phyloP scores from a whole-genome alignment of 73 alveolate species.

The Blepharisma japonicum region DNA sequence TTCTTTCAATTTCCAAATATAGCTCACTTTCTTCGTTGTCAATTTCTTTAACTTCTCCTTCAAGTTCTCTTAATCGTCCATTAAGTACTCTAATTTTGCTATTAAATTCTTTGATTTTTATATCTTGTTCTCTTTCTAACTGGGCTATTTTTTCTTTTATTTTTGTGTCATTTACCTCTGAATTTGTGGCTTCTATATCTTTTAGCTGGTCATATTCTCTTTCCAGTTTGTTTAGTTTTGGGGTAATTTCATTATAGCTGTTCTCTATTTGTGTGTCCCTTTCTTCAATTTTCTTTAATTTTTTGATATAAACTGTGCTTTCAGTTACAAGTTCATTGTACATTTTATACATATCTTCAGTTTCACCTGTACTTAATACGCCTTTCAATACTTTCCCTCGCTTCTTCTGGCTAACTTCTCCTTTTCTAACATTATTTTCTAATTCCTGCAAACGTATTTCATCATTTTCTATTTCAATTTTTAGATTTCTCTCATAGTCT shows the following conservation, averaged over 20 bases:
- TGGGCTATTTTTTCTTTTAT: too few relatives aligned
- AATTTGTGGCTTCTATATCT: neutral
- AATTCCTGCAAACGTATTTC: neutral
- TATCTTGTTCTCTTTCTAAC: too few relatives aligned
- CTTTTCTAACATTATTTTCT: conserved; percentile 12
- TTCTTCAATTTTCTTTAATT: neutral
- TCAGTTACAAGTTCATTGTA: neutral
- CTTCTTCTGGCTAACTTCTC: neutral
- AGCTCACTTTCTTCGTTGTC: too few relatives aligned
- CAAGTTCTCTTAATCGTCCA: too few relatives aligned
- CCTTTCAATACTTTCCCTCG: neutral
- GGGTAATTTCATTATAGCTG: neutral
- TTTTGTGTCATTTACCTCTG: neutral
- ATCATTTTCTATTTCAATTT: neutral
- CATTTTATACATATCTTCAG: neutral
- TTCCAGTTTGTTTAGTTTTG: conserved; percentile 14
- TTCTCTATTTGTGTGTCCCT: neutral
- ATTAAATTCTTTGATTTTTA: too few relatives aligned
- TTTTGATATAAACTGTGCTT: neutral
- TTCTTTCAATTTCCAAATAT: too few relatives aligned
- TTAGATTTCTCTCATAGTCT: neutral
- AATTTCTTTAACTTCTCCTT: too few relatives aligned
- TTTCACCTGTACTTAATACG: conserved; percentile 2
- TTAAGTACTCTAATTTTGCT: too few relatives aligned
- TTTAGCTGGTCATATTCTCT: neutral